These are phyloP conservation scores for Rutidosis leptorrhynchoides DNA, from an alignment of 129 eudicot species.

Conservation along the genomic window DNA sequence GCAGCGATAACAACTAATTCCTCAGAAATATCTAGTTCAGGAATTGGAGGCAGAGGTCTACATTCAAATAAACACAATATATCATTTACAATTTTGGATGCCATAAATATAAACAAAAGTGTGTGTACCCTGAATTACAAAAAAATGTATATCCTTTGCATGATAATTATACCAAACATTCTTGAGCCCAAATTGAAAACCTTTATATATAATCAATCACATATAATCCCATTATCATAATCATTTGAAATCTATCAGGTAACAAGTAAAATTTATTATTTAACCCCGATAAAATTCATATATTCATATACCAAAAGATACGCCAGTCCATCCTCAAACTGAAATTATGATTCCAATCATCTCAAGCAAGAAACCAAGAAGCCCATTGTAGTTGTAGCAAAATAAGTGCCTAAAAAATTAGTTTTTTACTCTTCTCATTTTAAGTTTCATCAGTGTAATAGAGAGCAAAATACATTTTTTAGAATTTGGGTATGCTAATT, in stretches of 20 bases:
- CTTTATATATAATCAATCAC: not conserved
- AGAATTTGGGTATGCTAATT: too few relatives aligned
- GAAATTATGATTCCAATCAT: not conserved
- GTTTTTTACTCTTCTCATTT: not conserved
- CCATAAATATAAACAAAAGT: too few relatives aligned
- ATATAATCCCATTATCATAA: not conserved
- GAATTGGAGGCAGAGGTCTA: conserved; percentile 92
- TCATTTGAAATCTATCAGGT: too few relatives aligned
- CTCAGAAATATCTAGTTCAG: conserved; percentile 77
- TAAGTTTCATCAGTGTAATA: not conserved
- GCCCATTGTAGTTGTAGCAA: not conserved
- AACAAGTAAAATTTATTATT: too few relatives aligned
- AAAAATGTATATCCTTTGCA: not conserved
- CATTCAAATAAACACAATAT: conserved; percentile 15
- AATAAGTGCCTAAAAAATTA: too few relatives aligned
- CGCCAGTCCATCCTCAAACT: not conserved
- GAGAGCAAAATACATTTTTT: not conserved
- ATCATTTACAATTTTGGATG: not conserved
- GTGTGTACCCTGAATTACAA: too few relatives aligned
- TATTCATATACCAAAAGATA: not conserved
- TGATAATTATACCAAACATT: not conserved
- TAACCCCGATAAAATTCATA: too few relatives aligned
- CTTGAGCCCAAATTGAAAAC: not conserved
- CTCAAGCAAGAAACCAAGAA: not conserved
- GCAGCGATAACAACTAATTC: conserved; percentile 58